phyloP scores from a whole-genome alignment of 1,284 basidiomycete species.

The Cutaneotrichosporon sp. region DNA sequence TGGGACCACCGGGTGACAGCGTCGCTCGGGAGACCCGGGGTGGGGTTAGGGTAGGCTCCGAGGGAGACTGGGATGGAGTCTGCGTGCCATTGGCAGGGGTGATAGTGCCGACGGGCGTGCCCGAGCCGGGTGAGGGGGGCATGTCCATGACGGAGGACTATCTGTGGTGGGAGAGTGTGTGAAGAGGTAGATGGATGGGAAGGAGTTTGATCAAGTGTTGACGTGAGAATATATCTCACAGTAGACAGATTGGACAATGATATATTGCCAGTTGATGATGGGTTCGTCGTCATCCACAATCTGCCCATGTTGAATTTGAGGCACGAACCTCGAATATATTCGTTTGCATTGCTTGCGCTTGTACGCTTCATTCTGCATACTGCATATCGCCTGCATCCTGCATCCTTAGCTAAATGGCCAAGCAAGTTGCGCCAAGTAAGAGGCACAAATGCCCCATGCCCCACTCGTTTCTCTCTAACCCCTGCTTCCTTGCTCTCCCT shows the following conservation, averaged over 20 bases:
- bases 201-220: not conserved
- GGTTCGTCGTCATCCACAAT: not conserved
- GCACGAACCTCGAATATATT: not conserved
- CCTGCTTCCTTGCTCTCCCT: not conserved
- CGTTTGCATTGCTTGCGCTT: too few species aligned
- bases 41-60: not conserved
- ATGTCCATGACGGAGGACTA: not conserved
- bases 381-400: too few species aligned
- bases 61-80: not conserved
- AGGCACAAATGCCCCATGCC: not conserved
- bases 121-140: constrained; percentile 1
- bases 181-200: not conserved
- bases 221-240: not conserved
- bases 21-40: not conserved
- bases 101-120: not conserved
- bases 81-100: not conserved
- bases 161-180: not conserved
- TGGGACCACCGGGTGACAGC: not conserved
- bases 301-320: not conserved
- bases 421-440: too few species aligned
- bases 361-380: too few species aligned
- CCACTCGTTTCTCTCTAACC: not conserved
- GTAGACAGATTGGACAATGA: not conserved
- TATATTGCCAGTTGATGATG: not conserved
- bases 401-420: too few species aligned